Base-by-base conservation (phyloP, 345 rosid species). In the Syzygium oleosum region DNA sequence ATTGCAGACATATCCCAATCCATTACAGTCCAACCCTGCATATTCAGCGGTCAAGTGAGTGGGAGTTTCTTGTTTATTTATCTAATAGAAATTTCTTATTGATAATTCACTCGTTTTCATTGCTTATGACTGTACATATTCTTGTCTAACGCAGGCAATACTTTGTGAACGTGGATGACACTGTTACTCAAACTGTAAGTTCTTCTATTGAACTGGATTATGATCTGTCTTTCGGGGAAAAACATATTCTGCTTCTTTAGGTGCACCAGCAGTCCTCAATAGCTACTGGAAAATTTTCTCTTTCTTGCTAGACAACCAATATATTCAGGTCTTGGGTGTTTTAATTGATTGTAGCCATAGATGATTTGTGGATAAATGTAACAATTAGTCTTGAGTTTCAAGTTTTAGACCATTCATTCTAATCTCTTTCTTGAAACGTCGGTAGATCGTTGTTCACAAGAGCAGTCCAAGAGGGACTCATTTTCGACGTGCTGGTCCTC, bases 31-130 rank as follows among this genome's bases (percentile, higher is more conserved):
- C 87, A 92, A 97, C 90, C 98, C 98, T 87, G 96, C 98, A 16
- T 96, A 92, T 90, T 95, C 99, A 2, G 97, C 95, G 55, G 99
- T 95, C 5, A 95, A 94, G 98, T 96, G 90, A 93, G 98, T 85
- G 86, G 21, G 27, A 52, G n/a, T 34, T 73, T n/a, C 84, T 53
- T 53, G 46, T 77, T 29, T 52, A 53, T 63, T 27, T 23, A 22
- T 86, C 53, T 27, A 15, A 53, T 54, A 22, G 5, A 15, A 29
- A 34, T 31, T 85, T 78, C 17, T 2, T 49, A 52, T 79, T 55
- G 9, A 27, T 0, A n/a, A 61, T 87, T 79, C 49, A 4, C 34
- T 68, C 27, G 15, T 29, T 51, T 79, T n/a, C 29, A 63, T 23
- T 52, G 21, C 63, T 52, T 46, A 52, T 78, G 51, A 46, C 31